These are phyloP conservation scores for Phaseolus lunatus DNA, from an alignment of 306 rosid genomes.

Conservation along the genomic window DNA sequence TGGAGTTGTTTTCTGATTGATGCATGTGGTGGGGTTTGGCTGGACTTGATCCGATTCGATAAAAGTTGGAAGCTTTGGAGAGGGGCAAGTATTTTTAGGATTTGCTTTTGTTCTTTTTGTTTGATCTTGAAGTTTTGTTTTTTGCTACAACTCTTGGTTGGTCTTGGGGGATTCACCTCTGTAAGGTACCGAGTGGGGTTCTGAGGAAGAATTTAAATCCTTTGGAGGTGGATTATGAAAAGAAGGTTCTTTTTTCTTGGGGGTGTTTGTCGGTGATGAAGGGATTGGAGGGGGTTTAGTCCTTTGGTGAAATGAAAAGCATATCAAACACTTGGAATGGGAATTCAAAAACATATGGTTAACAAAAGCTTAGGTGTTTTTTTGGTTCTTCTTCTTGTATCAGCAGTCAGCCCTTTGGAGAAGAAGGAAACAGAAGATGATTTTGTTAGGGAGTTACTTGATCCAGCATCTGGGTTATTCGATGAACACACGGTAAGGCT, in stretches of 20 bases:
- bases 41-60: conserved; percentile 47
- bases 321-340: conserved; percentile 58
- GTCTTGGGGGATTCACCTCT: conserved; percentile 40
- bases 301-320: conserved; percentile 70
- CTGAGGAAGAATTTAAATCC: conserved; percentile 46
- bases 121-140: conserved; percentile 38
- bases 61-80: conserved; percentile 43
- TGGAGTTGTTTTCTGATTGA: neutral
- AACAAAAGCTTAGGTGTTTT: conserved; percentile 57
- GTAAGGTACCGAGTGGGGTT: conserved; percentile 36
- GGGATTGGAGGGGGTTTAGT: conserved; percentile 50
- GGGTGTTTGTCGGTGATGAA: conserved; percentile 41
- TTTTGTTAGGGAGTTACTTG: conserved; percentile 64
- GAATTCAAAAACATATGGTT: conserved; percentile 62
- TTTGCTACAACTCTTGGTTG: conserved; percentile 48
- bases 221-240: conserved; percentile 45
- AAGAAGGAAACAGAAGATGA: conserved; percentile 55
- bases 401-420: conserved; percentile 53
- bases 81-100: conserved; percentile 1
- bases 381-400: conserved; percentile 61
- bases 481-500: conserved; percentile 71
- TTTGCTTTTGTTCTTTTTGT: conserved; percentile 33
- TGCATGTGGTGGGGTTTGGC: conserved; percentile 40
- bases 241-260: neutral
- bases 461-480: conserved; percentile 66